phyloP scores from a whole-genome alignment of 2,329 filamentous ascomycete species.

The Fusarium sp. region DNA sequence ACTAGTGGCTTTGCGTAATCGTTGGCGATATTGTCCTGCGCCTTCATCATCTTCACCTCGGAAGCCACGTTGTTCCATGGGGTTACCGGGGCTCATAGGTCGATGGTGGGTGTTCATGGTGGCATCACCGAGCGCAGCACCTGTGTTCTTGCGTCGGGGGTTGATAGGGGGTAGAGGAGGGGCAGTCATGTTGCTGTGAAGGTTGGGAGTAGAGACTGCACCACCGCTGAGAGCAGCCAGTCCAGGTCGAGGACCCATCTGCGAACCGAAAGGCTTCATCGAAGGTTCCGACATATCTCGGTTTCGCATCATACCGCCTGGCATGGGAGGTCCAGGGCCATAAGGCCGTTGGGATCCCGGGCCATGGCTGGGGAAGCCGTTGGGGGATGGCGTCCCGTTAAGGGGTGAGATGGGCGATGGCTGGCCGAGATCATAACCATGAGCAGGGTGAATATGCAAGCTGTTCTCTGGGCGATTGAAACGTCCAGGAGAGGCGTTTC shows the following conservation, averaged over 20 bases:
- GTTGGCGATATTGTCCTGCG: slow-evolving; percentile 51
- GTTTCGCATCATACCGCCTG: slow-evolving; percentile 53
- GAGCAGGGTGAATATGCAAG: slow-evolving; percentile 27
- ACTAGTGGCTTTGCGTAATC: slow-evolving; percentile 57
- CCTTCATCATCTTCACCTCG: slow-evolving; percentile 56
- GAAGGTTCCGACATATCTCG: slow-evolving; percentile 64
- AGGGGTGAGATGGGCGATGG: slow-evolving; percentile 59
- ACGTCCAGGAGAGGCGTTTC: slow-evolving; percentile 32
- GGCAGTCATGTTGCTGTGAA: slow-evolving; percentile 50
- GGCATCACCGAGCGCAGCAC: slow-evolving; percentile 49
- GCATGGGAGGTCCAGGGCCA: slow-evolving; percentile 19
- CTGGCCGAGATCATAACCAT: slow-evolving; percentile 54
- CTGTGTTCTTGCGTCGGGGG: slow-evolving; percentile 62
- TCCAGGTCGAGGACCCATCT: slow-evolving; percentile 55
- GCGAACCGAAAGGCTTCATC: slow-evolving; percentile 59
- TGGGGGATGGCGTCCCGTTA: slow-evolving; percentile 25
- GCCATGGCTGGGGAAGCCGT: slow-evolving; percentile 28
- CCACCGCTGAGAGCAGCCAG: slow-evolving; percentile 51
- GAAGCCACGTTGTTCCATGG: slow-evolving; percentile 47
- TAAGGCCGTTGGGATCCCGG: slow-evolving; percentile 26
- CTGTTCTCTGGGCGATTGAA: slow-evolving; percentile 42
- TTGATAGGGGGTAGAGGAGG: slow-evolving; percentile 70
- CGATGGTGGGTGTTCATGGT: slow-evolving; percentile 31
- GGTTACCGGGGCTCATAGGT: slow-evolving; percentile 37
- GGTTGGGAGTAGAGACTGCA: slow-evolving; percentile 52